phyloP scores from a whole-genome alignment of 2,329 filamentous ascomycete genomes.

The Pezicula rhizophila region DNA sequence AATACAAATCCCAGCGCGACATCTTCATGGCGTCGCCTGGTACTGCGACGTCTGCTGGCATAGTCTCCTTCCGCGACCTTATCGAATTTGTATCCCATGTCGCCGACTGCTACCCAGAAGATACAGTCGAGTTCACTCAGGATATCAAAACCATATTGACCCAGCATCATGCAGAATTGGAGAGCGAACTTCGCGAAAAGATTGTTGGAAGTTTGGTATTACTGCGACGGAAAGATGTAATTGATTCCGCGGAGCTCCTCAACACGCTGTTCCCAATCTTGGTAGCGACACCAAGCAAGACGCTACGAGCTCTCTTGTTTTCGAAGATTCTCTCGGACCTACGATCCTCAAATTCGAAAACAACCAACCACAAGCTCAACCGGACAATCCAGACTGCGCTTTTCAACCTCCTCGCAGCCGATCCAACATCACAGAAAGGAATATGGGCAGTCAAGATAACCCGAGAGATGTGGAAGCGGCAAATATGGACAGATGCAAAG shows the following conservation, averaged over 20 bases:
- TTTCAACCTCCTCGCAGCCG: slow-evolving; percentile 83
- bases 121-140: slow-evolving; percentile 70
- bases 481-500: slow-evolving; percentile 92
- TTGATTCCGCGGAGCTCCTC: slow-evolving; percentile 77
- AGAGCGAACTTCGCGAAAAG: slow-evolving; percentile 86
- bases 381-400: slow-evolving; percentile 88
- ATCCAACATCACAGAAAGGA: slow-evolving; percentile 77
- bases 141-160: slow-evolving; percentile 77
- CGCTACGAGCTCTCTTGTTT: slow-evolving; percentile 76
- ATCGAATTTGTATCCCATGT: slow-evolving; percentile 93
- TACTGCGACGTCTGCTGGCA: slow-evolving; percentile 68
- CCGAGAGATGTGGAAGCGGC: slow-evolving; percentile 90
- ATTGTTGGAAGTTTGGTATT: slow-evolving; percentile 86
- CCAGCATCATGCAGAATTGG: slow-evolving; percentile 75
- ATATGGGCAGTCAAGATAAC: slow-evolving; percentile 96
- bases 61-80: slow-evolving; percentile 81
- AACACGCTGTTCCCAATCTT: slow-evolving; percentile 94
- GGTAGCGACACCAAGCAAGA: slow-evolving; percentile 86
- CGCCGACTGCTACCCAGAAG: slow-evolving; percentile 83
- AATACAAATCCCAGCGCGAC: slow-evolving; percentile 86
- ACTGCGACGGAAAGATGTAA: slow-evolving; percentile 82
- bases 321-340: slow-evolving; percentile 89
- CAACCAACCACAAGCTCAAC: slow-evolving; percentile 88
- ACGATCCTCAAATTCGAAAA: slow-evolving; percentile 78
- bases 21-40: slow-evolving; percentile 83